These are phyloP conservation scores for Alternaria infectoria DNA, from an alignment of 2,329 filamentous ascomycete genomes.

Conservation along the genomic window DNA sequence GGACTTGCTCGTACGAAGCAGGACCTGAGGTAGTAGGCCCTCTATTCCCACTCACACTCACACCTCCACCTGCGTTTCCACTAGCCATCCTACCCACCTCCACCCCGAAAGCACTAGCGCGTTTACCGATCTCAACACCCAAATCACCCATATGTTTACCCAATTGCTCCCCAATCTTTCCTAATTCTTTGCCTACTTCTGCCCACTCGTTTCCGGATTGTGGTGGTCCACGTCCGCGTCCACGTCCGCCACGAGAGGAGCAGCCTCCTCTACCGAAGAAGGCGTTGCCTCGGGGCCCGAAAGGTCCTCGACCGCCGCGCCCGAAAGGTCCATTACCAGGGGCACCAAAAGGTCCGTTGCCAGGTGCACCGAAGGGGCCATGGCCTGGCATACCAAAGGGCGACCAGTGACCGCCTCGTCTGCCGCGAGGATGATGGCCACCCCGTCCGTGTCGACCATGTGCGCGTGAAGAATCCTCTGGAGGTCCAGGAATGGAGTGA, in stretches of 20 bases:
- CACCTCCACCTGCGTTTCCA: constrained; percentile 5
- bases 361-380: constrained; percentile 15
- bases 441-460: constrained; percentile 1
- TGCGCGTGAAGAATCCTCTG: not conserved
- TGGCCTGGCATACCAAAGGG: constrained; percentile 18
- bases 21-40: not conserved
- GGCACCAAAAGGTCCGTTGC: constrained; percentile 14
- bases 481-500: constrained; percentile 30
- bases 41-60: not conserved
- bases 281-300: constrained; percentile 7
- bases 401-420: constrained; percentile 14
- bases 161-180: constrained; percentile 40
- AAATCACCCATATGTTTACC: constrained; percentile 37
- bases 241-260: not conserved
- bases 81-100: constrained; percentile 20
- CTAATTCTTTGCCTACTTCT: constrained; percentile 15
- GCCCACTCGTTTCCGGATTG: constrained; percentile 12
- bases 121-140: constrained; percentile 39
- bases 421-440: not conserved
- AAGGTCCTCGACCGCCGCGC: constrained; percentile 7
- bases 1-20: not conserved
- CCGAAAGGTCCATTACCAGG: constrained; percentile 18
- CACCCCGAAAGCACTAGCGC: constrained; percentile 28
- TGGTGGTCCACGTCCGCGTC: constrained; percentile 7
- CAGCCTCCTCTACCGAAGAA: constrained; percentile 3